Evolutionary conservation across 1,139 yeast species (phyloP), one percentile per base, ranked within the genome.

Genomic region (Candida buenavistaensis): DNA sequence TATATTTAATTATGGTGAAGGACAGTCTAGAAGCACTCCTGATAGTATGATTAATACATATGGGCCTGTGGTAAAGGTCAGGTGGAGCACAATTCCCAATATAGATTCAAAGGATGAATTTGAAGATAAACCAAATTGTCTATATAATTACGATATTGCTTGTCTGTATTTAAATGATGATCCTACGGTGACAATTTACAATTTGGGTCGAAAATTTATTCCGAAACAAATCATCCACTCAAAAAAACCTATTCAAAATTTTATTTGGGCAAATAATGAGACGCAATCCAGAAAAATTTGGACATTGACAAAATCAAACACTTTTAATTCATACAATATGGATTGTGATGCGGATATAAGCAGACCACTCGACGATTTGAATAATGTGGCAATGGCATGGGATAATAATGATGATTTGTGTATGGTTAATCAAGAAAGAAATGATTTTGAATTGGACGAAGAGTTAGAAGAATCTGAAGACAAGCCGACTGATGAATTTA

Each of bases 91-190:
- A 6, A 67, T 70, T 28, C 49, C 63, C 9, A 45, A 30, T 25
- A 41, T 44, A 23, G 55, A 52, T 62, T 43, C 54, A 39, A 19
- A 50, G 52, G 33, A 43, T 35, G 32, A 40, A 33, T 38, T 28
- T 21, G 40, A 49, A 8, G 26, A 13, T 16, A 26, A 25, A 12
- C 47, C 50, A 33, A 33, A 23, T 9, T 46, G 65, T 1, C 50
- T 64, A 34, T 59, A 59, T 48, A 64, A 63, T 45, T 79, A 88
- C 20, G 82, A 85, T 45, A 70, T 89, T 47, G 96, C 95, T 0
- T 75, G 86, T 33, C 82, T 84, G 54, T 85, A 82, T 40, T 64
- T 86, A 47, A 83, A 82, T 38, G 90, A 84, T 48, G 96, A 87
- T 50, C 75, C 87, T 8, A 73, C 80, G 13, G 72, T 88, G 5